Evolutionary conservation across 768 basidiomycete species (phyloP), one percentile per base, ranked within the genome.

Genomic region (Amanita exitialis): DNA sequence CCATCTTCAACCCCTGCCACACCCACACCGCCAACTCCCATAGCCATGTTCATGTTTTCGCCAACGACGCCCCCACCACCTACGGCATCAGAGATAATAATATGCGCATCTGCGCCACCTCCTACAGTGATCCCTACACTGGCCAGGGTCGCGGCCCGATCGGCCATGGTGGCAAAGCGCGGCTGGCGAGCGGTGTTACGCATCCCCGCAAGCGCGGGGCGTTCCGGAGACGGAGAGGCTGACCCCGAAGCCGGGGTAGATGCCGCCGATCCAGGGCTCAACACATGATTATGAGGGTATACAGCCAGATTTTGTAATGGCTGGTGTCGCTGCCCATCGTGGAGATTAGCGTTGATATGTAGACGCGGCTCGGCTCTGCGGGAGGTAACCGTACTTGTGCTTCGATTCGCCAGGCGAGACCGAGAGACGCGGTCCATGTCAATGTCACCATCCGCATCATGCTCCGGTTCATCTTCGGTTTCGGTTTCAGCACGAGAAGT

Each of bases 401-500:
- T 27, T 3, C 21, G 42, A 16, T 44, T 44, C 10, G 42, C 34
- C 5, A 28, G 8, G 13, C 50, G 50, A 4, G 50, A 25, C 1
- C 50, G 50, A 8, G 50, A 44, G 9, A 25, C 16, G 6, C 50
- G 41, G 44, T 69, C 70, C 64, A 76, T 73, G 45, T 74, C 71
- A 32, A 71, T 67, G 54, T 80, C 85, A 16, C 72, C 80, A 45
- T 84, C 83, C 27, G 76, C 80, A 57, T 90, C 83, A 1, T 71
- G 74, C 47, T 87, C 86, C 21, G 73, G 82, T 42, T 86, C 86
- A 45, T 86, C 85, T 61, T 93, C 88, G 0, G 86, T 83, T 66
- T 90, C 87, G 0, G 85, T 83, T 52, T 86, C 83, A 0, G 82
- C 73, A 10, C 83, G 69, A 0, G 81, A 80, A n/a, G 71, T 76